Evolutionary conservation across 1,284 basidiomycete species (phyloP), one percentile per base, ranked within the genome.

Genomic region (Omphalotus olearius): DNA sequence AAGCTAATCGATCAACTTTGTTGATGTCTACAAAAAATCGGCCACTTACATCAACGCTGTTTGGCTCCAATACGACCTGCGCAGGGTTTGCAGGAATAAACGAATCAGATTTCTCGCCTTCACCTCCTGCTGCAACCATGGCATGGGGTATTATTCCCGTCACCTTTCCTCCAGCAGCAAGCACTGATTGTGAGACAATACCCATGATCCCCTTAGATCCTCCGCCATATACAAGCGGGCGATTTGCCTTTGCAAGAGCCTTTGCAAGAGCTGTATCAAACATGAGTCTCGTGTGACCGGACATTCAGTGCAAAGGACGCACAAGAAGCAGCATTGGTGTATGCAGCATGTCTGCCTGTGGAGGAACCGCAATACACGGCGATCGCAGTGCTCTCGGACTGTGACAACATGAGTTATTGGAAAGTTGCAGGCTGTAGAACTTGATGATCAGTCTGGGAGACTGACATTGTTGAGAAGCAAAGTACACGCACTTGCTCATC

Each of bases 121-220:
- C 84, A 11, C 84, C 84, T 25, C 83, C 83, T 13, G 72, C 77
- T 2, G 69, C 71, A 40, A 83, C 69, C 76, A 92, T 91, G 2
- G 91, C 90, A 38, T 75, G 78, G 0, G 93, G 93, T 18, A 92
- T 74, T 42, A 97, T 74, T 4, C 93, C 94, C n/a, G 83, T 86
- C 10, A 91, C 90, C 39, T 77, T 71, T 1, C 93, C 91, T 13
- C 87, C 87, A 0, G 72, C 71, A 56, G 84, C 72, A 14, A 91
- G 69, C 0, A 79, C 84, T 0, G 90, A 72, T 28, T 79, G 74
- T 0, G 93, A 91, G 6, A 93, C 84, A 39, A 83, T 71, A 45
- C 93, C 93, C 93, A 97, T 97, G 58, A 95, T 76, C 0, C 93
- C 93, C 28, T 77, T 75, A 10, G 78, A 76, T 0, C 92, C 93